These are phyloP conservation scores for Zygotorulaspora florentina DNA, from an alignment of 805 yeast genomes.

Conservation along the genomic window DNA sequence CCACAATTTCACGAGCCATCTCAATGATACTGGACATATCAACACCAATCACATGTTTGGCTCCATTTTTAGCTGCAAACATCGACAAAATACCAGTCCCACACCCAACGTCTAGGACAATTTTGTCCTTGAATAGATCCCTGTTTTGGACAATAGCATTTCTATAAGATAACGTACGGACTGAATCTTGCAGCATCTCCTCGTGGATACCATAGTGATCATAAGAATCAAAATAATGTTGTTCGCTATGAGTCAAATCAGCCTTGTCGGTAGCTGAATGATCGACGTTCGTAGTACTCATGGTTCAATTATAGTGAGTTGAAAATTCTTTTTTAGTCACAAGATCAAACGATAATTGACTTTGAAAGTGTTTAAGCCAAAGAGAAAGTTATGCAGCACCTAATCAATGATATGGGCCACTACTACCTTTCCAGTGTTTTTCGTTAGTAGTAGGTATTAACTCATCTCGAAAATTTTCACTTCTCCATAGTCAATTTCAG, in stretches of 20 bases:
- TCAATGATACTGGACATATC: slow-evolving; percentile 96
- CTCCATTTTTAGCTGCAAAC: slow-evolving; percentile 99
- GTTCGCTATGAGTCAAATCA: slow-evolving; percentile 67
- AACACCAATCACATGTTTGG: slow-evolving; percentile 94
- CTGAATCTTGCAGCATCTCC: slow-evolving; percentile 95
- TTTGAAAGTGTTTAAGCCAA: neutral
- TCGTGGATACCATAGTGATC: slow-evolving; percentile 98
- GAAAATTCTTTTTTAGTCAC: slow-evolving; percentile 11
- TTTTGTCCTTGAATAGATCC: slow-evolving; percentile 83
- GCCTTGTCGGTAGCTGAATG: slow-evolving; percentile 64
- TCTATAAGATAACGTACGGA: slow-evolving; percentile 87
- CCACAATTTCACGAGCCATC: slow-evolving; percentile 88
- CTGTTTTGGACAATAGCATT: slow-evolving; percentile 89
- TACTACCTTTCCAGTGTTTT: neutral
- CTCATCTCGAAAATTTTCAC: slow-evolving; percentile 1
- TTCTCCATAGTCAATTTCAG: neutral
- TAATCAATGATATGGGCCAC: neutral
- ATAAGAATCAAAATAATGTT: slow-evolving; percentile 91
- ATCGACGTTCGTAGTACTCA: slow-evolving; percentile 18
- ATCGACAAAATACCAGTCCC: slow-evolving; percentile 97
- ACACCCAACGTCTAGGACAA: slow-evolving; percentile 97
- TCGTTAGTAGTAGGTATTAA: neutral
- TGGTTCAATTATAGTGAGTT: slow-evolving; percentile 9
- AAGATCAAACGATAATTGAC: neutral
- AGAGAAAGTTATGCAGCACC: neutral